Evolutionary conservation across 2,329 filamentous ascomycete species (phyloP).

Genomic region (Lachnellula suecica): DNA sequence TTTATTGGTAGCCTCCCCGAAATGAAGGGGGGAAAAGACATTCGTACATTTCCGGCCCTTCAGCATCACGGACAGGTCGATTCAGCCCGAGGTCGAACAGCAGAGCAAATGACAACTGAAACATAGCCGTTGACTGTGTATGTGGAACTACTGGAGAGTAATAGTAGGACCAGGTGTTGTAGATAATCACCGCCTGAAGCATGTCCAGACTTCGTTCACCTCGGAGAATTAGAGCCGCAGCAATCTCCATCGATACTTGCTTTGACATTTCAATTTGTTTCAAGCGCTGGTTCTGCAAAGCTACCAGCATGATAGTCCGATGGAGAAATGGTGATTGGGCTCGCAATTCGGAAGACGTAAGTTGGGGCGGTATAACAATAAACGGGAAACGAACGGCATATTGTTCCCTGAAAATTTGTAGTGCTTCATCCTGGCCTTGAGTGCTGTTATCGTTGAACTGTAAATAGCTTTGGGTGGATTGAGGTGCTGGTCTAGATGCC

Average conservation of each 20-base stretch:
- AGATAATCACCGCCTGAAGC: slow-evolving; percentile 23
- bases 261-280: slow-evolving; percentile 17
- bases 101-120: slow-evolving; percentile 19
- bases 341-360: slow-evolving; percentile 14
- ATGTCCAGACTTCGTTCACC: slow-evolving; percentile 26
- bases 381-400: slow-evolving; percentile 22
- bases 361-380: slow-evolving; percentile 11
- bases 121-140: slow-evolving; percentile 14
- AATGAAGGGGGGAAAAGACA: not conserved
- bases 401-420: slow-evolving; percentile 14
- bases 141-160: slow-evolving; percentile 16
- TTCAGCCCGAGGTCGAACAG: slow-evolving; percentile 23
- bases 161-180: slow-evolving; percentile 23
- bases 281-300: slow-evolving; percentile 10
- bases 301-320: slow-evolving; percentile 17
- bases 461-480: slow-evolving; percentile 3
- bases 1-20: too few species aligned
- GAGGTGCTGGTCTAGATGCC: not conserved
- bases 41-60: slow-evolving; percentile 5
- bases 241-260: slow-evolving; percentile 16
- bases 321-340: slow-evolving; percentile 19
- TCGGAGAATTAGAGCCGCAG: slow-evolving; percentile 16
- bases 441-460: not conserved
- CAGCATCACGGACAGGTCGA: slow-evolving; percentile 14
- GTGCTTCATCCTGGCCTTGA: slow-evolving; percentile 10